Conservation (phyloP, 768 basidiomycete genomes). For the Favolaschia claudopus region DNA sequence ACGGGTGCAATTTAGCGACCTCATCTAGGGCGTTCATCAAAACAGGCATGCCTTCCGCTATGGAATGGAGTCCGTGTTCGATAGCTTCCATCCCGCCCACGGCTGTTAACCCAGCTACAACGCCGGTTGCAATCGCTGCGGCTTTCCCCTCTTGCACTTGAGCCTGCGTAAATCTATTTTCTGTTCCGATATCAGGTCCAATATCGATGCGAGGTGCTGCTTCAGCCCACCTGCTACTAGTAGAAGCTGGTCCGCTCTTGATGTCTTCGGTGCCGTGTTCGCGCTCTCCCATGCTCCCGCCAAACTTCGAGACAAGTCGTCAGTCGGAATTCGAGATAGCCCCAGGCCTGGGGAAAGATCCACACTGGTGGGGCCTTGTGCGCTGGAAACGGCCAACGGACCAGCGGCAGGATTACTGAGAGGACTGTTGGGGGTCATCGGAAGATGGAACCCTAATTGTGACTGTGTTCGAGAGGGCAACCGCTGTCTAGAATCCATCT, state of each 20-base stretch:
- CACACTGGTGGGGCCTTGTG: slow-evolving; percentile 10
- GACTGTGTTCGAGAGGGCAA: slow-evolving; percentile 13
- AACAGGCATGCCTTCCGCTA: slow-evolving; percentile 30
- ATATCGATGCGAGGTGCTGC: background rate
- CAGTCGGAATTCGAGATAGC: slow-evolving; percentile 12
- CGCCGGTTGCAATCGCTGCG: slow-evolving; percentile 17
- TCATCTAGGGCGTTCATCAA: slow-evolving; percentile 35
- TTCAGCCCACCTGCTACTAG: slow-evolving; percentile 11
- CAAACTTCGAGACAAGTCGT: slow-evolving; percentile 19
- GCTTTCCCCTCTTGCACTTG: slow-evolving; percentile 12
- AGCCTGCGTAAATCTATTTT: slow-evolving; percentile 12
- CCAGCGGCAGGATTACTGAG: no score
- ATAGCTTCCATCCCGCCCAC: slow-evolving; percentile 9
- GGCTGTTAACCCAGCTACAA: slow-evolving; percentile 7
- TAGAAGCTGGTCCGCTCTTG: slow-evolving; percentile 19
- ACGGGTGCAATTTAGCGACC: slow-evolving; percentile 37
- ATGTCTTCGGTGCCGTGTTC: slow-evolving; percentile 22
- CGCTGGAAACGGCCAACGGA: no score
- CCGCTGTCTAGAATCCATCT: slow-evolving; percentile 5
- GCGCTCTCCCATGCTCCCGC: slow-evolving; percentile 24
- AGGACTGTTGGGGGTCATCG: background rate
- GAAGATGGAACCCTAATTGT: slow-evolving; percentile 4
- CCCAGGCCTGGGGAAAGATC: background rate
- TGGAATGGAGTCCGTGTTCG: slow-evolving; percentile 25
- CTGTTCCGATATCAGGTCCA: background rate